Evolutionary conservation across 2,329 filamentous ascomycete species (phyloP), one percentile per base, ranked within the genome.

Genomic region (Dryadomyces sulphureus): DNA sequence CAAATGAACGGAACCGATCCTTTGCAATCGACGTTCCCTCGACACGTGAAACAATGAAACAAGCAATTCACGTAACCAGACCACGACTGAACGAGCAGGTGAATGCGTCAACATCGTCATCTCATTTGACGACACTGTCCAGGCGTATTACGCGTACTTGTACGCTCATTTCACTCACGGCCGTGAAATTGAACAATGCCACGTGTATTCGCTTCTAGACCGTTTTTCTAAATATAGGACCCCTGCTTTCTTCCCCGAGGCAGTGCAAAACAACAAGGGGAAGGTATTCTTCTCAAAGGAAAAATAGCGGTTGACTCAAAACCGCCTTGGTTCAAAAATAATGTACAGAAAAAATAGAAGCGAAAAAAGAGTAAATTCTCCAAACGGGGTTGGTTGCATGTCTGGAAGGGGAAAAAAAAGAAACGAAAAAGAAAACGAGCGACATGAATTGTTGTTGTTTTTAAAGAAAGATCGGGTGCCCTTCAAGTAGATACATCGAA

Each of bases 401-500:
- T 32, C 32, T 41, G 39, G 34, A 25, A 35, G 43, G 40, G 21
- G 41, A 27, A 39, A 45, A 17, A 39, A 48, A 7, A 21, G 19
- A 45, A 45, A 21, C 40, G 32, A 19, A 24, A 35, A 40, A 19
- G 25, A 11, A 43, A 48, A n/a, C 11, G 30, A 41, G 25, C 27
- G 34, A 45, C 27, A 43, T 22, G 35, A 24, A 49, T 12, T 43
- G 35, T 42, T 30, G n/a, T 32, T 34, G 21, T n/a, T n/a, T n/a
- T n/a, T 27, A 44, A 43, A 42, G 27, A 21, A 43, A 41, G 45
- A 25, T 39, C 38, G 40, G 20, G 38, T 30, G 43, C 44, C 40
- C 27, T n/a, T 21, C 38, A 45, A 45, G 30, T 51, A 45, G 45
- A 48, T 46, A 48, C 40, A 50, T 38, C 36, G 50, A 52, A 52